A percentile compares a stretch with the other conserved stretches of the same genome.
Conservation (phyloP, 495 filamentous ascomycete genomes). For the Rhizodiscina lignyota region DNA sequence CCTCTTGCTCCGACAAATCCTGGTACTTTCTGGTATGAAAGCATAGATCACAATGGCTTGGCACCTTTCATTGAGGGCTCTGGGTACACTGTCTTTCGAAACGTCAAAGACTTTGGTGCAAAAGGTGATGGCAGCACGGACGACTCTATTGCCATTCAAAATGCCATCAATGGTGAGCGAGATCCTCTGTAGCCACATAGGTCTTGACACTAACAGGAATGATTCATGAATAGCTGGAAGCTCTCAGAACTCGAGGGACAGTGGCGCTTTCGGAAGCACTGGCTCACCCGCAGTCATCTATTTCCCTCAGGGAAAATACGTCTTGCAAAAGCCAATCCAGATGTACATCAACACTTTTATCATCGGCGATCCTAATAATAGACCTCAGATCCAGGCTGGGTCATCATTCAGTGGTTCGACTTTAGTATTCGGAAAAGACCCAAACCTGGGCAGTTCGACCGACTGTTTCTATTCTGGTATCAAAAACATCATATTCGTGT, state of each 20-base stretch:
- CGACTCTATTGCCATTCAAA: constrained; percentile 38
- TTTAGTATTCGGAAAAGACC: constrained; percentile 24
- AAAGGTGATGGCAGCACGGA: constrained; percentile 27
- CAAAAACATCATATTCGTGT: constrained; percentile 27
- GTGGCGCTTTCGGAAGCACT: too few relatives aligned
- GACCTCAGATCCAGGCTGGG: constrained; percentile 18
- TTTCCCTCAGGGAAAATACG: constrained; percentile 30
- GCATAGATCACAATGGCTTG: constrained; percentile 21
- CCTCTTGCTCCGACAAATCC: too few relatives aligned
- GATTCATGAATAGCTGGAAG: too few relatives aligned
- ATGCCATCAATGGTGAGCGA: constrained; percentile 28
- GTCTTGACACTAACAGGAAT: too few relatives aligned
- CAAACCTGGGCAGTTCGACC: constrained; percentile 18
- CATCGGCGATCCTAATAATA: constrained; percentile 25
- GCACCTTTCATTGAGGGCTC: constrained; percentile 17
- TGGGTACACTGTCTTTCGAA: constrained; percentile 21
- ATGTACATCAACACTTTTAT: constrained; percentile 29
- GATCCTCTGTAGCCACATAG: too few relatives aligned
- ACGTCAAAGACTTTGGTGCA: constrained; percentile 33
- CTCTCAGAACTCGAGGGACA: too few relatives aligned
- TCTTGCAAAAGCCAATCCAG: constrained; percentile 22
- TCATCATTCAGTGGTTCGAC: too few relatives aligned
- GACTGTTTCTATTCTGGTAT: constrained; percentile 29
- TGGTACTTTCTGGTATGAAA: constrained; percentile 22
- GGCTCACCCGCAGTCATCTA: constrained; percentile 33